Evolutionary conservation across 2,329 filamentous ascomycete species (phyloP), one percentile per base, ranked within the genome.

Genomic region (Exophiala viscosa): DNA sequence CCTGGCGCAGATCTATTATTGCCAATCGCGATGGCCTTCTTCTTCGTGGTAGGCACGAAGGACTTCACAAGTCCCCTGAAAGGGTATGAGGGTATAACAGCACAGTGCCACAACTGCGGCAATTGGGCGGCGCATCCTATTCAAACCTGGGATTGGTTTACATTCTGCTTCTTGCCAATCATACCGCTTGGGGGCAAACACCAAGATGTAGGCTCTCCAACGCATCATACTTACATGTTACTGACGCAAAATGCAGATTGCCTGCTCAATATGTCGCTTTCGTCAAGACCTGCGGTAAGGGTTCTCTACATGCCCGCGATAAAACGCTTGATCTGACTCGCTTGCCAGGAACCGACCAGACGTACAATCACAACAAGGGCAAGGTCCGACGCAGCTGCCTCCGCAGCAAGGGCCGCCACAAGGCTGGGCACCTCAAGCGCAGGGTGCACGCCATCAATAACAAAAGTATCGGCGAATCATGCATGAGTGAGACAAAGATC

Each of bases 351-450:
- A 61, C 48, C 57, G 60, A 48, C 59, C 59, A 13, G 60, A 63
- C 36, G 57, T 63, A 9, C 55, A 55, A 23, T 59, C 56, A 17
- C 54, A 55, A 43, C 50, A 60, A 52, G 60, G 55, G 43, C 48
- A 52, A 48, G 45, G 54, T 31, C 34, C 51, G 31, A 44, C 33
- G 36, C 32, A 35, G 33, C 54, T 46, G 10, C 56, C 54, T 39
- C 45, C n/a, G n/a, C 49, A 53, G 44, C 54, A 53, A 46, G 58
- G 50, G 95, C 79, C 69, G 89, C 87, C 46, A 77, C 77, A 65
- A 90, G 86, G 71, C 96, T 97, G 53, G 86, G 85, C 64, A 90
- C 91, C 60, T 91, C 85, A 48, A 96, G 85, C 36, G 88, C 88
- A 52, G 36, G 47, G 51, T 44, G 47, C 42, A 23, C 45, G 50